These are phyloP conservation scores for Rhynchosporium secalis DNA, from an alignment of 2,329 filamentous ascomycete genomes.

Conservation along the genomic window DNA sequence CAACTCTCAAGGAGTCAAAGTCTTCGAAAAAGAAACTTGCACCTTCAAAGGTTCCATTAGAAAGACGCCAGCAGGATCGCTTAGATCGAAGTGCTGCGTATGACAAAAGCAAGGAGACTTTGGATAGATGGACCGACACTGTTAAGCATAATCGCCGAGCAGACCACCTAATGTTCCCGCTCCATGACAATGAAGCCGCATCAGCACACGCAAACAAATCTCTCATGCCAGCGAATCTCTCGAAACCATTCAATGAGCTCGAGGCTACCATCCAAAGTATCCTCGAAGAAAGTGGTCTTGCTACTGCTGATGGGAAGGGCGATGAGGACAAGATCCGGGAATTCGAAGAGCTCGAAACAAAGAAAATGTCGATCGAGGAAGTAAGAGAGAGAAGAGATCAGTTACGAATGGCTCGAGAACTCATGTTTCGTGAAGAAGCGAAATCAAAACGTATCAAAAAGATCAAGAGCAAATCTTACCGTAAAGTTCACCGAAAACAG, in stretches of 20 bases:
- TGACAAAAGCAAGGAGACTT: slow-evolving; percentile 85
- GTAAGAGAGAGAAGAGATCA: slow-evolving; percentile 71
- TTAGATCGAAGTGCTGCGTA: slow-evolving; percentile 81
- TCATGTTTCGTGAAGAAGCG: slow-evolving; percentile 85
- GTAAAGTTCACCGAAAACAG: slow-evolving; percentile 85
- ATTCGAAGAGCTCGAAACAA: slow-evolving; percentile 67
- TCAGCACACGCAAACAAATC: slow-evolving; percentile 61
- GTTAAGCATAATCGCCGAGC: slow-evolving; percentile 91
- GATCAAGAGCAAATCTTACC: slow-evolving; percentile 97
- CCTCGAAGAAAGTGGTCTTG: slow-evolving; percentile 82
- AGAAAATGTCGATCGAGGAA: slow-evolving; percentile 71
- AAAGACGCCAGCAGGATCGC: slow-evolving; percentile 82
- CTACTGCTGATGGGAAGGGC: slow-evolving; percentile 57
- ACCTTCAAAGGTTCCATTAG: slow-evolving; percentile 74
- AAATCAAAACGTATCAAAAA: slow-evolving; percentile 94
- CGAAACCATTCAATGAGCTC: slow-evolving; percentile 73
- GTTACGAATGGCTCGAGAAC: slow-evolving; percentile 76
- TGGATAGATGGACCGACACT: slow-evolving; percentile 90
- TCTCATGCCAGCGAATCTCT: slow-evolving; percentile 62
- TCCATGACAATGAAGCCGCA: slow-evolving; percentile 67
- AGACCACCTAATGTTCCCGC: slow-evolving; percentile 85
- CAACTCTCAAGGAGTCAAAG: slow-evolving; percentile 7
- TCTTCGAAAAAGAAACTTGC: slow-evolving; percentile 50
- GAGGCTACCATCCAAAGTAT: slow-evolving; percentile 86
- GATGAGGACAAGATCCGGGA: slow-evolving; percentile 66